phyloP scores from a whole-genome alignment of 257 asterid species.

The Solanum bukasovii region DNA sequence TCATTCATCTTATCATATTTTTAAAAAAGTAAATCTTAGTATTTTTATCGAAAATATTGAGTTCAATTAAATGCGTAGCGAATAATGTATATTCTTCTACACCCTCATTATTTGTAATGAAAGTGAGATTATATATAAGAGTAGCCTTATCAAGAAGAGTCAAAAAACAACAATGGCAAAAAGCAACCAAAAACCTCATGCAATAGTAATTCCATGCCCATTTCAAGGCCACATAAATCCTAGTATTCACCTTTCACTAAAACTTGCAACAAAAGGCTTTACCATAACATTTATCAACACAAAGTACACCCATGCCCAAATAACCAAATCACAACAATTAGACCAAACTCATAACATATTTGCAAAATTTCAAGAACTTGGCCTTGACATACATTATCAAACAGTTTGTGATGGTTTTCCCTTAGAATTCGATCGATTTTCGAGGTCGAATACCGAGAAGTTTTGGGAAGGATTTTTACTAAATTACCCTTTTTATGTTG shows the following conservation, averaged over 20 bases:
- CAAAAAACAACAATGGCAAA: background rate
- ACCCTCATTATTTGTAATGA: background rate
- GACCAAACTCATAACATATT: conserved; percentile 15
- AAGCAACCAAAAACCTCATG: background rate
- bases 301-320: background rate
- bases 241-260: conserved; percentile 2
- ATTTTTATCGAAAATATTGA: background rate
- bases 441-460: background rate
- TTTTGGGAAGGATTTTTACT: conserved; percentile 8
- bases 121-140: background rate
- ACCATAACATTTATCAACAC: background rate
- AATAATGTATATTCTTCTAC: background rate
- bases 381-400: conserved; percentile 43
- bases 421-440: conserved; percentile 18
- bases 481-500: conserved; percentile 26
- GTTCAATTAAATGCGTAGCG: background rate
- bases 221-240: conserved; percentile 10
- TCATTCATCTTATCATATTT: background rate
- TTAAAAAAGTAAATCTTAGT: too few species aligned
- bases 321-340: background rate
- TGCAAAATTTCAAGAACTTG: conserved; percentile 17
- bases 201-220: conserved; percentile 6
- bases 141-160: background rate
- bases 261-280: conserved; percentile 11
- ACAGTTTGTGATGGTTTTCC: conserved; percentile 48